These are phyloP conservation scores for Hypoxylon trugodes DNA, from an alignment of 495 filamentous ascomycete species.

Conservation along the genomic window DNA sequence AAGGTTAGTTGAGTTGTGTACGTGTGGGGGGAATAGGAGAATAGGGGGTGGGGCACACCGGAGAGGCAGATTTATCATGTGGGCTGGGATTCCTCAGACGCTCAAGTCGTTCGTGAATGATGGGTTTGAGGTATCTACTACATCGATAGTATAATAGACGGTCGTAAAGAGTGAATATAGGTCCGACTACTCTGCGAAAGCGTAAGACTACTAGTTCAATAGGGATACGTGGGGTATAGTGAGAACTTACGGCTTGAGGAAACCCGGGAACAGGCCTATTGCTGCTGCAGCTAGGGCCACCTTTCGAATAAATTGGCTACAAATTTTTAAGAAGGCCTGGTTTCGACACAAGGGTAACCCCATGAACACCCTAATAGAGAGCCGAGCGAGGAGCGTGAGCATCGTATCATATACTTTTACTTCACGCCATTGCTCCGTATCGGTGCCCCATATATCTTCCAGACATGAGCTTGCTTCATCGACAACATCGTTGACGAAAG, in stretches of 20 bases:
- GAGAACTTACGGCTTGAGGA: slow-evolving; percentile 49
- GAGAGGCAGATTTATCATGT: slow-evolving; percentile 5
- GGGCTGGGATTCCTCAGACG: neutral
- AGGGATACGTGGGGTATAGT: slow-evolving; percentile 11
- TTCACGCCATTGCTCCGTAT: slow-evolving; percentile 50
- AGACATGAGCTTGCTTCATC: slow-evolving; percentile 49
- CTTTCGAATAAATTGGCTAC: slow-evolving; percentile 50
- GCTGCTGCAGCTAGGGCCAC: slow-evolving; percentile 46
- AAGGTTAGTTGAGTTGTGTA: neutral
- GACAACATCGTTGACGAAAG: slow-evolving; percentile 46
- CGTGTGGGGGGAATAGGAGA: too few species aligned
- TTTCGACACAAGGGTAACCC: slow-evolving; percentile 57
- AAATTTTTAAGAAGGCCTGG: slow-evolving; percentile 50
- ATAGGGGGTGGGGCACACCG: slow-evolving; percentile 16
- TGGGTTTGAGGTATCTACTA: slow-evolving; percentile 42
- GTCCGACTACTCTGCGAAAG: slow-evolving; percentile 44
- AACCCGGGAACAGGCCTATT: slow-evolving; percentile 48
- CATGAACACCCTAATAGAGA: slow-evolving; percentile 56
- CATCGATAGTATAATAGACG: slow-evolving; percentile 40
- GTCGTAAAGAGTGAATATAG: slow-evolving; percentile 47
- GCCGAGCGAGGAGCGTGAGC: slow-evolving; percentile 50
- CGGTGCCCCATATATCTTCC: slow-evolving; percentile 46
- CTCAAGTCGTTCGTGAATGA: slow-evolving; percentile 40
- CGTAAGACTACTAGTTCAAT: slow-evolving; percentile 28
- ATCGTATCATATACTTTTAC: slow-evolving; percentile 52